Base-by-base conservation (phyloP, 148 eudicot genomes). In the Cornus controversa region DNA sequence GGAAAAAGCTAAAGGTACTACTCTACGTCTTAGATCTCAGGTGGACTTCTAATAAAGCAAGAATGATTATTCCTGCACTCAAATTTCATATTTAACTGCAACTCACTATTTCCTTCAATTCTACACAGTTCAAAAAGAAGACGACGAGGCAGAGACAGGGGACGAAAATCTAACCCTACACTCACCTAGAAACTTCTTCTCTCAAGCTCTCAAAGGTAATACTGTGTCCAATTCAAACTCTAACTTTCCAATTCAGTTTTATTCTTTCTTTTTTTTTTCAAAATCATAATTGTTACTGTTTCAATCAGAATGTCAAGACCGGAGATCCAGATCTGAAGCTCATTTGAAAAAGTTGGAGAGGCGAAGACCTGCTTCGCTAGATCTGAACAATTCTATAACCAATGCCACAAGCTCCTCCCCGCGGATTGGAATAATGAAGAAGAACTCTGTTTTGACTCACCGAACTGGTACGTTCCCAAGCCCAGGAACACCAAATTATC, bases 401-500 rank as follows among this genome's bases (percentile, higher is more conserved):
- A 80, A 83, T 84, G 87, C 66, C 25, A 78, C 80, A 34, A 86
- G 71, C 71, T 86, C 87, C 22, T 93, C 99, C 8, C 99, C 99
- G 2, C 79, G 91, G 66, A 66, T 88, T 14, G 92, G 82, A 74
- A 81, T 58, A 25, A 85, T 89, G 89, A 93, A 86, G 88, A 95
- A 91, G 69, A 81, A 58, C 74, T 66, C 88, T 45, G 76, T 60
- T 64, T 36, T 71, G 25, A 16, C 80, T 23, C 77, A 82, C 25
- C 82, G 78, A 81, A 74, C 85, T 11, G 89, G 93, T 16, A 87
- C 86, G 62, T 85, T 90, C 62, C 93, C 88, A 0, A 96, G 99
- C 77, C 99, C 99, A 2, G 94, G 89, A 75, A 91, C 94, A 2
- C 99, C 95, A 3, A 93, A 79, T 80, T 92, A 88, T 74, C 87